Conservation (phyloP, 148 eudicot species). For the Suaeda aralocaspica region DNA sequence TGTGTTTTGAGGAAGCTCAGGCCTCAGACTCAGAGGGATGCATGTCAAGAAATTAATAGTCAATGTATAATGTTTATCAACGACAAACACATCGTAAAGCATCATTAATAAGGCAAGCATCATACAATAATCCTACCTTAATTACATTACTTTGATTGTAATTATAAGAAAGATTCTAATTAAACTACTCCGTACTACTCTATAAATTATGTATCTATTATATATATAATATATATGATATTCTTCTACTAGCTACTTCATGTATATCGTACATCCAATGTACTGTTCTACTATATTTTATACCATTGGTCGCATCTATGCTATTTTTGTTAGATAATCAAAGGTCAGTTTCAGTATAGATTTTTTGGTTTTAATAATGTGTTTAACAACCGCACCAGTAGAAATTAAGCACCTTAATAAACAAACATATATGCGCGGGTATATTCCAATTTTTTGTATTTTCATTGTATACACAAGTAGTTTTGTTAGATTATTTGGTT, state of each 20-base stretch:
- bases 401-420: too few species aligned
- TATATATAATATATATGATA: background rate
- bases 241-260: background rate
- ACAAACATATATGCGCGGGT: too few species aligned
- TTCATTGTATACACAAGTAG: too few species aligned
- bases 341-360: too few species aligned
- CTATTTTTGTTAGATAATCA: too few species aligned
- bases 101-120: constrained; percentile 11
- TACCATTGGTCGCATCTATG: too few species aligned
- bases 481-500: too few species aligned
- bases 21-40: background rate
- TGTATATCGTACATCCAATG: background rate
- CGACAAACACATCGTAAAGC: constrained; percentile 27
- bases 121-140: constrained; percentile 4
- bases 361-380: too few species aligned
- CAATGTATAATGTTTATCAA: constrained; percentile 28
- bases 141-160: background rate
- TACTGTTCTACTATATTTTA: too few species aligned
- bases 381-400: too few species aligned
- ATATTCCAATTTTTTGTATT: too few species aligned
- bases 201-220: too few species aligned
- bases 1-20: constrained; percentile 23
- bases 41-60: constrained; percentile 12
- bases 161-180: constrained; percentile 1
- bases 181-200: background rate